Percentiles rank a stretch among this genome's conserved stretches.
Evolutionary conservation across 2,329 filamentous ascomycete species (phyloP).

Genomic region (Fusarium sublunatum): DNA sequence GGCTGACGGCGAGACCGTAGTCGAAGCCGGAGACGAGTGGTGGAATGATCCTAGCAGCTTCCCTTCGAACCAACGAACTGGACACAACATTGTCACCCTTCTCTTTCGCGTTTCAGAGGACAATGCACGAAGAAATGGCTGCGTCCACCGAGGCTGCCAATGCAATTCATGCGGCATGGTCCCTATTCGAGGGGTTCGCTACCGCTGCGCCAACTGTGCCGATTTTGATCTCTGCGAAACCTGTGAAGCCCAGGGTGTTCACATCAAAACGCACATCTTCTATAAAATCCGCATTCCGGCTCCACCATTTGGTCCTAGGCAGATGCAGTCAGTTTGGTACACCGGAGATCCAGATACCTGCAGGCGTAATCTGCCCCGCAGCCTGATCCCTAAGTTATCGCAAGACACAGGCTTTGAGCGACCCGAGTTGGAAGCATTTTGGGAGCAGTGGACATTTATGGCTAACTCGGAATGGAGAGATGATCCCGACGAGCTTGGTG

Average conservation of each 20-base stretch:
- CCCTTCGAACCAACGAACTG: constrained; percentile 62
- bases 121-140: constrained; percentile 86
- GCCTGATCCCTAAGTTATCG: constrained; percentile 74
- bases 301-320: constrained; percentile 82
- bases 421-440: constrained; percentile 89
- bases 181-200: constrained; percentile 91
- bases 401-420: constrained; percentile 83
- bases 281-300: constrained; percentile 95
- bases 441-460: constrained; percentile 97
- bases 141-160: constrained; percentile 90
- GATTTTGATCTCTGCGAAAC: constrained; percentile 96
- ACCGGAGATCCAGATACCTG: constrained; percentile 84
- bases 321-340: constrained; percentile 87
- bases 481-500: constrained; percentile 79
- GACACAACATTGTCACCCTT: constrained; percentile 85
- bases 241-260: constrained; percentile 82
- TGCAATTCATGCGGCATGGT: constrained; percentile 90
- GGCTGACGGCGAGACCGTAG: constrained; percentile 54
- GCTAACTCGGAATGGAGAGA: constrained; percentile 85
- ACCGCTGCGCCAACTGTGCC: constrained; percentile 93
- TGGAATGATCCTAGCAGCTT: constrained; percentile 59
- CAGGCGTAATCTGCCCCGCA: constrained; percentile 72
- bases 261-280: constrained; percentile 93
- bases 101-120: constrained; percentile 95
- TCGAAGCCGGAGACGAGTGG: constrained; percentile 62